Conservation (phyloP, 805 yeast species). For the Cyberlindnera maritima region DNA sequence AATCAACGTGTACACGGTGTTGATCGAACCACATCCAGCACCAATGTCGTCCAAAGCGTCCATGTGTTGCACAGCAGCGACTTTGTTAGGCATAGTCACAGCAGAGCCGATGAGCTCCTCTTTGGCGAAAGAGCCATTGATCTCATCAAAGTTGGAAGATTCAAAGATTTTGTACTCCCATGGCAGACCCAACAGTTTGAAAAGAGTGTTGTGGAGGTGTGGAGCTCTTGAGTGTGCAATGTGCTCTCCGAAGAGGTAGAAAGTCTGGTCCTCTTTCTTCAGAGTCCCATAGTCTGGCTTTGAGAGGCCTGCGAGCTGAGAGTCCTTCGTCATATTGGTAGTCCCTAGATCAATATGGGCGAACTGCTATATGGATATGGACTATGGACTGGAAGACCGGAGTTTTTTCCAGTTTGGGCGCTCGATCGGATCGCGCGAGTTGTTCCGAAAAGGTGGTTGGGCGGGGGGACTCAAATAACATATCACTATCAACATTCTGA, state of each 20-base stretch:
- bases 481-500: too few species aligned
- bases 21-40: conserved; percentile 27
- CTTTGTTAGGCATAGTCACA: conserved; percentile 28
- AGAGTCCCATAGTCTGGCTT: conserved; percentile 7
- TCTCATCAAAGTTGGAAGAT: conserved; percentile 19
- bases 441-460: neutral
- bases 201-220: conserved; percentile 23
- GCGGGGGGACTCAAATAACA: neutral
- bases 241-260: conserved; percentile 27
- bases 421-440: neutral
- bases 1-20: conserved; percentile 23
- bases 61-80: conserved; percentile 20
- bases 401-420: neutral
- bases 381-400: too few species aligned
- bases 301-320: neutral
- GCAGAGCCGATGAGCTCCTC: conserved; percentile 24
- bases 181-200: conserved; percentile 16
- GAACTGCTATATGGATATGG: too few species aligned
- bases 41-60: conserved; percentile 25
- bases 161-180: conserved; percentile 26
- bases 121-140: conserved; percentile 12
- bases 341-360: too few species aligned
- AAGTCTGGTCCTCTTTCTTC: conserved; percentile 11
- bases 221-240: conserved; percentile 26
- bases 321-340: conserved; percentile 5